These are phyloP conservation scores for Saccharomycopsis selenospora DNA, from an alignment of 805 yeast species.

Conservation along the genomic window DNA sequence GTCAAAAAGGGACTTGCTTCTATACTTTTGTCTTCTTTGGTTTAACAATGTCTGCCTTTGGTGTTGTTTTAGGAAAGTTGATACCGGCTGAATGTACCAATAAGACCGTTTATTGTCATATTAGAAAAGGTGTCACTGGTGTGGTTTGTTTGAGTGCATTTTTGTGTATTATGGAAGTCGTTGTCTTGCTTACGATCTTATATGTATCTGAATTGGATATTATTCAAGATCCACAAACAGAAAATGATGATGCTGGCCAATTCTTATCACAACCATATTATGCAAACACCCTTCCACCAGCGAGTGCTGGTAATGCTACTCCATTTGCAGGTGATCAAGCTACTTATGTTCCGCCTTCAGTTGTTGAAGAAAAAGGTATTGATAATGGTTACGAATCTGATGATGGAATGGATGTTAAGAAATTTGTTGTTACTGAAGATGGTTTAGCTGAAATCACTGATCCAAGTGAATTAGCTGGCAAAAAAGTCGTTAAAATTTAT, in stretches of 20 bases:
- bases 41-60: conserved; percentile 20
- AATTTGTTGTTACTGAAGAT: conserved; percentile 17
- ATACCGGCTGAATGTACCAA: conserved; percentile 14
- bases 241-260: not conserved
- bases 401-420: not conserved
- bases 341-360: not conserved
- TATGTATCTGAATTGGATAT: conserved; percentile 17
- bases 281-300: conserved; percentile 1
- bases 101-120: conserved; percentile 11
- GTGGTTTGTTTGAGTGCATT: conserved; percentile 19
- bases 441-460: conserved; percentile 15
- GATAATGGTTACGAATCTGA: not conserved
- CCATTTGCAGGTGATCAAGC: not conserved
- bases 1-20: conserved; percentile 14
- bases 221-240: conserved; percentile 13
- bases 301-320: no score
- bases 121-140: conserved; percentile 18
- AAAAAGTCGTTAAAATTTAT: conserved; percentile 12
- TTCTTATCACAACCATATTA: not conserved
- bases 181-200: conserved; percentile 17
- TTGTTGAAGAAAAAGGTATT: not conserved
- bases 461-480: conserved; percentile 11
- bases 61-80: conserved; percentile 15
- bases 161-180: conserved; percentile 20
- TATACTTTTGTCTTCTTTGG: conserved; percentile 11